Evolutionary conservation across 129 eudicot genomes (phyloP), one percentile per base, ranked within the genome.

Genomic region (Mikania micrantha): DNA sequence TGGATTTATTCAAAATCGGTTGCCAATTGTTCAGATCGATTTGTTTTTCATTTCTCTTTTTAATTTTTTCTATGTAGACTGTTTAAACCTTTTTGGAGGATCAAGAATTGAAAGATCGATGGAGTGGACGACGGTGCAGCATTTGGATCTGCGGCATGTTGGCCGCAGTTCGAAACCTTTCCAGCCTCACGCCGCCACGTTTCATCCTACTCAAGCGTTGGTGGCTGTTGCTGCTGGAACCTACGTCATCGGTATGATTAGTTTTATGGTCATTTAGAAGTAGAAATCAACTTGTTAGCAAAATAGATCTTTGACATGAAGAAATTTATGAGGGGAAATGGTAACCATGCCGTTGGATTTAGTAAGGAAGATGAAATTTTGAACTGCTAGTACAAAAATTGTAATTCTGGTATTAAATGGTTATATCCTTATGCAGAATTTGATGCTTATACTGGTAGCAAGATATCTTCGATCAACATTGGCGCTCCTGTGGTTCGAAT

Each of bases 71-170:
- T 27, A 17, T 57, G 9, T 31, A 41, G 74, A 72, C 44, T 48
- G 63, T 57, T 20, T 13, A 15, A 6, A 4, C 64, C 4, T 42
- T 9, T 10, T 9, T 12, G 31, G 42, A 45, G 74, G 77, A 78
- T 72, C 72, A 31, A 15, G 53, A 41, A 29, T 48, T 19, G 50
- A 38, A n/a, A 62, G 80, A 76, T 68, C 68, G 44, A 93, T 93
- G 99, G 99, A 93, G 96, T 93, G 99, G 99, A 65, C 96, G 41
- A 88, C 99, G 21, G 83, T 93, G 58, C 99, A 93, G 67, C 99
- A 93, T 79, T 71, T 93, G 80, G 99, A 93, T 93, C 99, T 93
- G 71, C 95, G 96, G 67, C 99, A 93, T 72, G 84, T 85, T 8
- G 99, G 95, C 49, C 95, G 96, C 65, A 87, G 85, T 70, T 83